Base-by-base conservation (phyloP, 2,329 filamentous ascomycete genomes). In the Zymoseptoria pseudotritici region DNA sequence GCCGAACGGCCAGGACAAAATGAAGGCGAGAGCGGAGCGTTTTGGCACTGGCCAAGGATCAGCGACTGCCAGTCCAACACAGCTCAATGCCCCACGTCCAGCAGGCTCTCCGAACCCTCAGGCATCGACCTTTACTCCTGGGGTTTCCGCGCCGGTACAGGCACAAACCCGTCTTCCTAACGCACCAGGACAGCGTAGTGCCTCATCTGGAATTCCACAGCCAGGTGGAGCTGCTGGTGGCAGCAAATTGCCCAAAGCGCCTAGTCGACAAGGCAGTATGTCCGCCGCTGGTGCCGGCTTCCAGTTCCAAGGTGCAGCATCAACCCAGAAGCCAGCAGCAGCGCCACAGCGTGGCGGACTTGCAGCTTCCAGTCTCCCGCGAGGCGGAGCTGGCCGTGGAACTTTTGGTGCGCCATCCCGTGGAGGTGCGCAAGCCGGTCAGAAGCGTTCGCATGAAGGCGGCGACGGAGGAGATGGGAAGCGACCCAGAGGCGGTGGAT, bases 371-470 rank as follows among this genome's bases (percentile, higher is more conserved):
- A 10, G 65, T 21, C 56, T 66, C 4, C 68, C 68, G 11, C 67
- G 69, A 19, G 67, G 66, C 42, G 66, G 67, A 24, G 56, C 58
- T 17, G 63, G 66, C 50, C 66, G 65, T 49, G 61, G 65, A 24
- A 66, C 68, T 2, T 58, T 60, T 26, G 65, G 66, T 22, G 55
- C 56, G 11, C 50, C 62, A 4, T 53, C 57, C 51, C 58, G 66
- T 10, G 53, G 62, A 31, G 71, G 70, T 13, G 65, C 59, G 17
- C 67, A 67, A 26, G 69, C 69, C 4, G 72, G 71, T 3, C 66
- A 70, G 59, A 74, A 74, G 67, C 66, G 72, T 21, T 63, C 64
- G 42, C 66, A 72, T 58, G 71, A 72, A 42, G 71, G 71, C 9
- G 65, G 64, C 22, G 60, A 59, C 50, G 64, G 59, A 8, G 70